Percentiles rank a stretch among this genome's conserved stretches.
Conservation (phyloP, 148 eudicot species). For the Oxyria digyna region DNA sequence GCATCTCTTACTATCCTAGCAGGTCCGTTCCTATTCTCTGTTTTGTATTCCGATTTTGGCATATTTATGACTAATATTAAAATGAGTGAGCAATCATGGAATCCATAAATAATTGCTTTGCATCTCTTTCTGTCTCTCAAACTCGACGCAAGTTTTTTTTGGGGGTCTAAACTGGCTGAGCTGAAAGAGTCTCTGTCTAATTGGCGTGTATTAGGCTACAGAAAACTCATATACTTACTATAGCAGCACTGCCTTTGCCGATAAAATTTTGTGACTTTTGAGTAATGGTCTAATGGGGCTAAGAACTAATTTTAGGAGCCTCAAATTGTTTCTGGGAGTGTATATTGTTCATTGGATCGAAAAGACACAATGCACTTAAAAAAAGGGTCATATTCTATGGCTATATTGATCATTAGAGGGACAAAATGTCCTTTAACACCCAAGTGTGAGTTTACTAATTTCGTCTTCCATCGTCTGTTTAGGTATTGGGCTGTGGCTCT, state of each 20-base stretch:
- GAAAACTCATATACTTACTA: not conserved
- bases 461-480: not conserved
- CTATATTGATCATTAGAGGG: not conserved
- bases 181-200: not conserved
- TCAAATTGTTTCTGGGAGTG: no score
- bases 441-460: not conserved
- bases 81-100: slow-evolving; percentile 36
- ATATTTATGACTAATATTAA: not conserved
- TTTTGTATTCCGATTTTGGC: not conserved
- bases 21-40: slow-evolving; percentile 27
- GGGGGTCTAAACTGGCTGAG: not conserved
- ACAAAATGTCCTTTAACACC: not conserved
- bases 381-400: not conserved
- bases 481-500: slow-evolving; percentile 94
- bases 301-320: no score
- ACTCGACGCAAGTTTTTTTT: not conserved
- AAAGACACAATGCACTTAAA: no score
- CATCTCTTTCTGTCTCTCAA: slow-evolving; percentile 22
- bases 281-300: no score
- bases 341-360: not conserved
- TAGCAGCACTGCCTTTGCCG: no score
- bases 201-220: not conserved
- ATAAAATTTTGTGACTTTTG: no score
- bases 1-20: slow-evolving; percentile 81
- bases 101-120: slow-evolving; percentile 68